These are phyloP conservation scores for Phytopythium sindhum DNA, from an alignment of 352 stramenopile genomes.

Conservation along the genomic window DNA sequence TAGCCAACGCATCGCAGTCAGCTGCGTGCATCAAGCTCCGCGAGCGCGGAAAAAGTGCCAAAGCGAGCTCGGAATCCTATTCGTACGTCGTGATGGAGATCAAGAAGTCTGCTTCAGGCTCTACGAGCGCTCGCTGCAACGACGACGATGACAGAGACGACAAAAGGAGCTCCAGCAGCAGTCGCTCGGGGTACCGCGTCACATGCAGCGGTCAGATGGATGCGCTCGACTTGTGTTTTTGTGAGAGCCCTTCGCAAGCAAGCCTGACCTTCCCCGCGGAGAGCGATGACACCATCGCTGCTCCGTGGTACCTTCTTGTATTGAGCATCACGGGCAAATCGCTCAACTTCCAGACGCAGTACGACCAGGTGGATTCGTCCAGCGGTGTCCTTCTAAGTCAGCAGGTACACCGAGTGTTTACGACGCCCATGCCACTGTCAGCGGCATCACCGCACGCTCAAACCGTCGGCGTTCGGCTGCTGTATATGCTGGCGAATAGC, in stretches of 20 bases:
- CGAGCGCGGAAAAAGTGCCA: slow-evolving; percentile 20
- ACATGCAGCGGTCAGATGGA: slow-evolving; percentile 39
- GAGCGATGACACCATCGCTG: slow-evolving; percentile 11
- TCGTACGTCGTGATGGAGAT: slow-evolving; percentile 48
- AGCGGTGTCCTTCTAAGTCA: slow-evolving; percentile 33
- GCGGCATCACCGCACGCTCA: slow-evolving; percentile 22
- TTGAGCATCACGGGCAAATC: slow-evolving; percentile 49
- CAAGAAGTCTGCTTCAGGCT: slow-evolving; percentile 1
- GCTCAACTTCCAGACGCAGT: slow-evolving; percentile 43
- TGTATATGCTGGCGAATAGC: slow-evolving; percentile 32
- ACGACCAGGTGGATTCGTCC: slow-evolving; percentile 19
- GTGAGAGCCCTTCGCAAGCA: slow-evolving; percentile 11
- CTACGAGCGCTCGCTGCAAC: background rate
- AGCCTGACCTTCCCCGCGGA: background rate
- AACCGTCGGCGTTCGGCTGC: slow-evolving; percentile 33
- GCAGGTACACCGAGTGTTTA: slow-evolving; percentile 47
- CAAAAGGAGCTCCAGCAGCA: background rate
- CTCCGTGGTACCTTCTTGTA: slow-evolving; percentile 41
- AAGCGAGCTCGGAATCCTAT: slow-evolving; percentile 11
- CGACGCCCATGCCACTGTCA: slow-evolving; percentile 38
- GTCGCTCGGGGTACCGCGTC: slow-evolving; percentile 10
- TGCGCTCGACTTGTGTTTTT: slow-evolving; percentile 59
- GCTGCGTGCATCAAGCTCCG: slow-evolving; percentile 48
- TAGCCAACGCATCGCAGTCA: slow-evolving; percentile 36
- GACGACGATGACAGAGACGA: slow-evolving; percentile 9